Evolutionary conservation across 2,329 filamentous ascomycete species (phyloP).

Genomic region (Fusarium setosum): DNA sequence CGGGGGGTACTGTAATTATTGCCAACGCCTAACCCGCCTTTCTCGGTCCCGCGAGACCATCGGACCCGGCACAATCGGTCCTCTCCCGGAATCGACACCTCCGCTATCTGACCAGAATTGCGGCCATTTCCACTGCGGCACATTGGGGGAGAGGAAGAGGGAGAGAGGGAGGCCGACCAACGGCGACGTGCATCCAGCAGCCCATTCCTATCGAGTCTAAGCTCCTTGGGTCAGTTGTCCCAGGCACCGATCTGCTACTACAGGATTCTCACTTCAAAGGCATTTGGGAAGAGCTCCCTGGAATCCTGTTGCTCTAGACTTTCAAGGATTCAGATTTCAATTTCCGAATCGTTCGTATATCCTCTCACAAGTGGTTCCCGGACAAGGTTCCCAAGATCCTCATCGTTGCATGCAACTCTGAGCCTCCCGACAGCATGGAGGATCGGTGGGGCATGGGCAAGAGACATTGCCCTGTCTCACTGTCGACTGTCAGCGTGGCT

Average conservation of each 20-base stretch:
- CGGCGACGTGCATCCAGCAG: neutral
- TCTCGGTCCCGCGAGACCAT: constrained; percentile 7
- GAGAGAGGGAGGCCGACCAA: neutral
- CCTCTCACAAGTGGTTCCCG: neutral
- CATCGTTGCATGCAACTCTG: constrained; percentile 1
- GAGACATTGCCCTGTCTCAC: constrained; percentile 16
- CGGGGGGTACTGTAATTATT: constrained; percentile 34
- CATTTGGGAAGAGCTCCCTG: neutral
- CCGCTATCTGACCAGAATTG: neutral
- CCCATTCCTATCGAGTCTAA: neutral
- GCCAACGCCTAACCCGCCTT: constrained; percentile 3
- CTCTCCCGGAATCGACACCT: neutral
- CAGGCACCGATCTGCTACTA: neutral
- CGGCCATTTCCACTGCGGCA: neutral
- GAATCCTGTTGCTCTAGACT: neutral
- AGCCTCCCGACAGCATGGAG: constrained; percentile 18
- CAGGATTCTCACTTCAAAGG: neutral
- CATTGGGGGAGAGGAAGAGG: neutral
- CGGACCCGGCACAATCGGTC: neutral
- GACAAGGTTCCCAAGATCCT: constrained; percentile 3
- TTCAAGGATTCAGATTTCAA: neutral
- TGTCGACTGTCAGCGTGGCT: constrained; percentile 20
- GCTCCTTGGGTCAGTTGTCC: neutral
- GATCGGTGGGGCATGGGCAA: constrained; percentile 8
- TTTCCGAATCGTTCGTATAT: neutral